These are phyloP conservation scores for Backusella liffmaniae DNA, from an alignment of 192 early-diverging fungal species.

Conservation along the genomic window DNA sequence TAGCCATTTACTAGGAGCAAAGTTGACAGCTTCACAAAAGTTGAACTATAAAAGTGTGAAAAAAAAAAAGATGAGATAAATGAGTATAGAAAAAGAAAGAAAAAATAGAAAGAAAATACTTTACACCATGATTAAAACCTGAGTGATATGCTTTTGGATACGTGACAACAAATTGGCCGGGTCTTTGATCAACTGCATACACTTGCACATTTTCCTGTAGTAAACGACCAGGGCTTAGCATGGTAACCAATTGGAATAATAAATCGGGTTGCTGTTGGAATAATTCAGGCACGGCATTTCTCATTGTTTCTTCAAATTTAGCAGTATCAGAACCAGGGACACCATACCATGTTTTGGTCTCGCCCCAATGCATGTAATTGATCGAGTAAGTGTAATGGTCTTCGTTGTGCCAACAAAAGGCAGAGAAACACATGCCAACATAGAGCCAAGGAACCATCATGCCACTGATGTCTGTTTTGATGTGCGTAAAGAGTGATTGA, in stretches of 20 bases:
- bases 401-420: slow-evolving; percentile 98
- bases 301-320: slow-evolving; percentile 85
- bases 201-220: slow-evolving; percentile 74
- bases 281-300: slow-evolving; percentile 76
- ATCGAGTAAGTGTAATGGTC: slow-evolving; percentile 96
- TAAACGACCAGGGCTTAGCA: slow-evolving; percentile 79
- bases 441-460: slow-evolving; percentile 99
- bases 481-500: slow-evolving; percentile 83
- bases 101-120: slow-evolving; percentile 5
- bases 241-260: slow-evolving; percentile 91
- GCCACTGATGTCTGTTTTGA: slow-evolving; percentile 91
- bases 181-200: slow-evolving; percentile 79
- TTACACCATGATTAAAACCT: slow-evolving; percentile 95
- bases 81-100: neutral
- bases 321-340: slow-evolving; percentile 79
- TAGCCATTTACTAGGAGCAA: slow-evolving; percentile 92
- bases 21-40: slow-evolving; percentile 96
- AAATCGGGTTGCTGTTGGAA: slow-evolving; percentile 91
- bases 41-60: slow-evolving; percentile 64
- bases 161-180: slow-evolving; percentile 93
- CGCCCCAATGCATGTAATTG: slow-evolving; percentile 96
- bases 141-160: slow-evolving; percentile 95
- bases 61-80: slow-evolving; percentile 1
- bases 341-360: slow-evolving; percentile 98
- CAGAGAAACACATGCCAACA: slow-evolving; percentile 92